These are phyloP conservation scores for Candida sakaeoensis DNA, from an alignment of 805 yeast species.

Conservation along the genomic window DNA sequence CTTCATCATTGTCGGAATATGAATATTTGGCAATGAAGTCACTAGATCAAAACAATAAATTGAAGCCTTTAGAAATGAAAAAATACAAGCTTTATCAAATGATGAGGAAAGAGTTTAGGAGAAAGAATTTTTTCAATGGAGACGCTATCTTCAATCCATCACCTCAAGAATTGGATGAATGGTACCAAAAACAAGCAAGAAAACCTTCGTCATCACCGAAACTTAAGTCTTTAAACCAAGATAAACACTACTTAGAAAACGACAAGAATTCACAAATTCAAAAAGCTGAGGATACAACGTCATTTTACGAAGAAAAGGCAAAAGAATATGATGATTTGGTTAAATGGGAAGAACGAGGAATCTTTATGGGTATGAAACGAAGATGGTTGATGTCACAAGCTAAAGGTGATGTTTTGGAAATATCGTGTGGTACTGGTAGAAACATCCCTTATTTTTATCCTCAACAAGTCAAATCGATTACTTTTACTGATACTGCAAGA, in stretches of 20 bases:
- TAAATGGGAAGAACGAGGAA: conserved; percentile 65
- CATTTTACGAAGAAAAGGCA: conserved; percentile 74
- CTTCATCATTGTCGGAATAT: conserved; percentile 51
- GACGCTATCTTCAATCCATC: conserved; percentile 37
- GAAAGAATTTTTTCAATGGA: conserved; percentile 32
- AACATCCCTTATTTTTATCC: conserved; percentile 73
- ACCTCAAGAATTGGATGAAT: conserved; percentile 37
- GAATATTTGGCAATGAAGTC: conserved; percentile 61
- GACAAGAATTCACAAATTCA: conserved; percentile 44
- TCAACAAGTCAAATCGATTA: conserved; percentile 60
- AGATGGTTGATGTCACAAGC: conserved; percentile 76
- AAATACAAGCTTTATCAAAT: conserved; percentile 58
- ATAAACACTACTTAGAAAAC: conserved; percentile 16
- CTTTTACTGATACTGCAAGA: conserved; percentile 79
- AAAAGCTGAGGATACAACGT: conserved; percentile 77
- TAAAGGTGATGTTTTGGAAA: conserved; percentile 88
- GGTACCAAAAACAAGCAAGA: conserved; percentile 37
- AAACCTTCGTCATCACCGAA: conserved; percentile 7
- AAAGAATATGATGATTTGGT: conserved; percentile 76
- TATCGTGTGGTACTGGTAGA: conserved; percentile 95
- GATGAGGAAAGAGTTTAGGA: conserved; percentile 45
- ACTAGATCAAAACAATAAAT: conserved; percentile 44
- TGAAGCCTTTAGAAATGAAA: conserved; percentile 62
- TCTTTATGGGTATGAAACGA: conserved; percentile 61
- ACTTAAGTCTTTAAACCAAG: conserved; percentile 18